Evolutionary conservation across 202 grass and related monocot species (phyloP).

Genomic region (Panicum virgatum): DNA sequence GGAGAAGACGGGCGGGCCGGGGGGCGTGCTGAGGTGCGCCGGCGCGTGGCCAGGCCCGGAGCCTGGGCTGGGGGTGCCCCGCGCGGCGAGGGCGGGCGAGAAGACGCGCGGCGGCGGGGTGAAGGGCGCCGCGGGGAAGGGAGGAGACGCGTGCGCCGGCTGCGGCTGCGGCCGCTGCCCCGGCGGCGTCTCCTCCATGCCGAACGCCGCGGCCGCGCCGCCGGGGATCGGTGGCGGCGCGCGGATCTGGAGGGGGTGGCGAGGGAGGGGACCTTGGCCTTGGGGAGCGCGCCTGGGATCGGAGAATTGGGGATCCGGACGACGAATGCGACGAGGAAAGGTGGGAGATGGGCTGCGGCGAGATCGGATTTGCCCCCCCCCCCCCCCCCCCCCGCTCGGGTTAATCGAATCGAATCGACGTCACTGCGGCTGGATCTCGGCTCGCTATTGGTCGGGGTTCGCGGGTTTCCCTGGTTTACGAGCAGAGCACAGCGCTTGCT

Average conservation of each 20-base stretch:
- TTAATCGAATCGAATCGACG: conserved; percentile 27
- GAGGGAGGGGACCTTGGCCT: neutral
- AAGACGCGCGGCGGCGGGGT: conserved; percentile 35
- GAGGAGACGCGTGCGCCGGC: conserved; percentile 58
- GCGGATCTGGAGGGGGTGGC: conserved; percentile 28
- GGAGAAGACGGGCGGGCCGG: conserved; percentile 86
- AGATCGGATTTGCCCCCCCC: conserved; percentile 7
- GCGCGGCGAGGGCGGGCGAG: conserved; percentile 28
- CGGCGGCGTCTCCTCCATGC: conserved; percentile 68
- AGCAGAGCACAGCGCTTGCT: neutral
- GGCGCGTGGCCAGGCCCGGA: neutral
- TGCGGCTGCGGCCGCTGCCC: conserved; percentile 36
- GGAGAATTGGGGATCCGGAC: conserved; percentile 10
- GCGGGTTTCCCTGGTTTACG: neutral
- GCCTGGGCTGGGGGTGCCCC: conserved; percentile 41
- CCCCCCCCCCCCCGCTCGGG: no score
- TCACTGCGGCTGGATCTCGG: conserved; percentile 27
- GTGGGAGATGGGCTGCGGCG: neutral
- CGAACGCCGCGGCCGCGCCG: neutral
- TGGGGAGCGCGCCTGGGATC: neutral
- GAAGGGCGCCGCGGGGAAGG: conserved; percentile 48
- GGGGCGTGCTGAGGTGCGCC: conserved; percentile 78
- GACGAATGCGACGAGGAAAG: conserved; percentile 1
- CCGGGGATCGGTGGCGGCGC: conserved; percentile 21
- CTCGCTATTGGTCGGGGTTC: conserved; percentile 34